Evolutionary conservation across 148 eudicot species (phyloP).

Genomic region (Heliamphora exappendiculata): DNA sequence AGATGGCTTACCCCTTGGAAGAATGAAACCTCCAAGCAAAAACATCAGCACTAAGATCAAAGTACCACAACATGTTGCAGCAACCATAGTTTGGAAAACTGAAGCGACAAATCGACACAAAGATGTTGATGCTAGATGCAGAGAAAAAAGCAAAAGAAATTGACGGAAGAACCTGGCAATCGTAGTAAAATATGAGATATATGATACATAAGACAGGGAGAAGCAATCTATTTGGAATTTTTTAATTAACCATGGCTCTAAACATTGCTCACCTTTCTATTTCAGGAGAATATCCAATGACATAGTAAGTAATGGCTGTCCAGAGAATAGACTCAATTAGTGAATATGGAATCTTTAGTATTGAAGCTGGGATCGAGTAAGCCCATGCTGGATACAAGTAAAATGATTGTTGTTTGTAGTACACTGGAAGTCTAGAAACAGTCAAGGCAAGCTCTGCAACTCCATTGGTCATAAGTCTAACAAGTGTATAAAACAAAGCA

Average conservation of each 20-base stretch:
- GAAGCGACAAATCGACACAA: constrained; percentile 54
- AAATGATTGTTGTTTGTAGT: constrained; percentile 62
- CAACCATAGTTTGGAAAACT: constrained; percentile 34
- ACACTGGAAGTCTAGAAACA: constrained; percentile 48
- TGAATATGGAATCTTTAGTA: constrained; percentile 56
- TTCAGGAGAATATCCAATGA: constrained; percentile 60
- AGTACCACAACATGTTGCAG: constrained; percentile 26
- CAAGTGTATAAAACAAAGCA: constrained; percentile 45
- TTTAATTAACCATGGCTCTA: not conserved
- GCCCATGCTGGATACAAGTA: constrained; percentile 80
- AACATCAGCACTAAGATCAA: constrained; percentile 28
- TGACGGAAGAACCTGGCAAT: constrained; percentile 42
- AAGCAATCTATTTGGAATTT: not conserved
- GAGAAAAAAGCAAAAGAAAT: constrained; percentile 31
- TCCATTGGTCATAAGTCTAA: constrained; percentile 53
- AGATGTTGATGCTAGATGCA: constrained; percentile 34
- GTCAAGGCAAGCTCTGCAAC: constrained; percentile 55
- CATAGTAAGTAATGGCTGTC: constrained; percentile 59
- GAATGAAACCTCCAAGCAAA: constrained; percentile 52
- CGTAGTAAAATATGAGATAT: not conserved
- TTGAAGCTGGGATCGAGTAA: constrained; percentile 51
- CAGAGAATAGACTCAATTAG: constrained; percentile 45
- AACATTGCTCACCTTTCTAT: constrained; percentile 35
- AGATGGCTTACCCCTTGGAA: constrained; percentile 34
- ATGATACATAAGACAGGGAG: not conserved